Evolutionary conservation across 768 basidiomycete genomes (phyloP), one percentile per base, ranked within the genome.

Genomic region (Leucosporidium creatinivorum): DNA sequence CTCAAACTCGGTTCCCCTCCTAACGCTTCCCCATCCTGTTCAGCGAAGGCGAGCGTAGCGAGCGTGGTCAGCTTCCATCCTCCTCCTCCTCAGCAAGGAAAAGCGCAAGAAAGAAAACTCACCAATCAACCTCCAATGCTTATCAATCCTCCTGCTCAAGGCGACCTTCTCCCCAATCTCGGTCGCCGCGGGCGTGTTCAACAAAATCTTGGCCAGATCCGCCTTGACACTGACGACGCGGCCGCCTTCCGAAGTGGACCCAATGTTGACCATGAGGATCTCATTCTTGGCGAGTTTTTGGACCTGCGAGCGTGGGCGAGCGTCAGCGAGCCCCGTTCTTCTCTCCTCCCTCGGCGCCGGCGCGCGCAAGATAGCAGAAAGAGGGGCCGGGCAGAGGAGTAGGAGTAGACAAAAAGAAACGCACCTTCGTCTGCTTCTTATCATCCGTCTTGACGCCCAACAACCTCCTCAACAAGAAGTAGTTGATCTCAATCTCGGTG

Each of bases 371-470:
- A 10, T 3, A 54, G 28, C 26, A 31, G 28, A 8, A 57, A 30
- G 56, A 28, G 18, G 17, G 5, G 9, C 19, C 17, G 54, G n/a
- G 51, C 25, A 49, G 62, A 21, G 47, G 10, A n/a, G 28, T 15
- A 30, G 28, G 17, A 18, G 36, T 39, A 69, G 65, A 5, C 56
- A 25, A 30, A 58, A 60, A 2, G 30, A 12, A 19, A 39, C 67
- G 47, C 50, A 78, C 80, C 79, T 93, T 99, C 26, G 96, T 96
- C 78, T 93, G 91, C 79, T 97, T 99, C 82, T 93, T 96, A 81
- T 98, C 96, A 79, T 97, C 94, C 28, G 93, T 92, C 79, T 93
- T 93, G 69, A 99, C 96, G 77, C 96, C 94, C n/a, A 98, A 85
- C 62, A 98, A 81, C 67, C 96, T 86, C 68, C 96, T 89, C 44